Evolutionary conservation across 176 grass and related monocot genomes (phyloP), one percentile per base, ranked within the genome.

Genomic region (Secale cereale): DNA sequence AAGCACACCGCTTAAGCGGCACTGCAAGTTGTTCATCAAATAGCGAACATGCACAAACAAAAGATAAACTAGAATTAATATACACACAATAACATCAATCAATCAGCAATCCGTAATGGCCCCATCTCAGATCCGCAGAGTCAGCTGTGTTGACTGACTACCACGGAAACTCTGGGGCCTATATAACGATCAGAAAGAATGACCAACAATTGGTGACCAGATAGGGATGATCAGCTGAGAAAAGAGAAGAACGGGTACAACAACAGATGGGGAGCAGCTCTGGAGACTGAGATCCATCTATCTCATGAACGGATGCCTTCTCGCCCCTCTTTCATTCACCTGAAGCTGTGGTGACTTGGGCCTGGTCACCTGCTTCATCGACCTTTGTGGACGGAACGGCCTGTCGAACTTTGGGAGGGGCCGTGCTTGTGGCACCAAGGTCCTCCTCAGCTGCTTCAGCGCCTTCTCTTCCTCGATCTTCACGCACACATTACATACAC

Each of bases 401-500:
- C 93, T 90, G 74, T 94, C 86, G 10, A 99, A 99, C 81, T 91
- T 97, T 0, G 97, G 97, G 27, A 99, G 76, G 71, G 94, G 92
- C 66, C 94, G 88, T 15, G 92, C 90, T 19, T 99, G 97, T 27
- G 94, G 97, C 30, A 97, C 90, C 97, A 99, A 81, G 2, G 94
- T 88, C 64, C 94, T 94, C 59, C 97, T 97, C 17, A 99, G 76
- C 26, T 97, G 97, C 63, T 99, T 99, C 57, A 96, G 35, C 3
- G 92, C 97, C 77, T 99, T 99, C 86, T 99, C 97, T 79, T 99
- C 97, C 69, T 99, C 97, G 14, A 99, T 92, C 97, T 99, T 62
- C 29, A 87, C 6, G 81, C 22, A 78, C 6, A 78, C 66, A 82
- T 87, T 57, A 25, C 46, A 74, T 50, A 25, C 37, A 52, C 48